Conservation (phyloP, 805 yeast species). For the Limtongia smithiae region DNA sequence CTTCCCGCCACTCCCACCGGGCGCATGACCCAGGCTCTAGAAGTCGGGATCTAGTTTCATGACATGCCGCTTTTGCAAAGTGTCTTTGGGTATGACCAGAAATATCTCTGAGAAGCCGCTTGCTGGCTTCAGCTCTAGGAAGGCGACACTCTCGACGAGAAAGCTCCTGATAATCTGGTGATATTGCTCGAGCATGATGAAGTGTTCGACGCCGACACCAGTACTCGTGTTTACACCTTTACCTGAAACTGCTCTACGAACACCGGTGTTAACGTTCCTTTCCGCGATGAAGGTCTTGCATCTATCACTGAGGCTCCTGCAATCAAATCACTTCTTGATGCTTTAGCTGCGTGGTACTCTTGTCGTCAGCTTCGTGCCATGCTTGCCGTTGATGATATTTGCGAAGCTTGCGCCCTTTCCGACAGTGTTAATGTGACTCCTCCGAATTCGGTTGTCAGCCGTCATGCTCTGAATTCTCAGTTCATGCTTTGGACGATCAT, state of each 20-base stretch:
- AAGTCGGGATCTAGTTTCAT: constrained; percentile 32
- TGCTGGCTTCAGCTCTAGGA: constrained; percentile 22
- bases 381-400: constrained; percentile 26
- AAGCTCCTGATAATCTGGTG: constrained; percentile 26
- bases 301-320: constrained; percentile 29
- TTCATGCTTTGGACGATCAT: constrained; percentile 33
- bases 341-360: constrained; percentile 35
- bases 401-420: constrained; percentile 6
- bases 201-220: constrained; percentile 32
- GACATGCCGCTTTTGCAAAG: constrained; percentile 23
- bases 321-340: constrained; percentile 33
- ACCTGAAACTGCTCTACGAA: constrained; percentile 21
- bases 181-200: constrained; percentile 27
- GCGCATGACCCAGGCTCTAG: constrained; percentile 35
- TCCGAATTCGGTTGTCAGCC: constrained; percentile 31
- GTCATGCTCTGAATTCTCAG: constrained; percentile 33
- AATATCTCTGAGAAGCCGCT: constrained; percentile 34
- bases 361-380: constrained; percentile 30
- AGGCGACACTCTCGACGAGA: constrained; percentile 8
- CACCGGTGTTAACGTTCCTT: constrained; percentile 13
- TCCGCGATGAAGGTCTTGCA: constrained; percentile 28
- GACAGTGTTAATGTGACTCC: constrained; percentile 33
- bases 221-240: constrained; percentile 28
- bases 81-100: constrained; percentile 14
- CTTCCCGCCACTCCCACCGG: constrained; percentile 31